phyloP scores from a whole-genome alignment of 768 basidiomycete genomes.

The Podaxis pistillaris region DNA sequence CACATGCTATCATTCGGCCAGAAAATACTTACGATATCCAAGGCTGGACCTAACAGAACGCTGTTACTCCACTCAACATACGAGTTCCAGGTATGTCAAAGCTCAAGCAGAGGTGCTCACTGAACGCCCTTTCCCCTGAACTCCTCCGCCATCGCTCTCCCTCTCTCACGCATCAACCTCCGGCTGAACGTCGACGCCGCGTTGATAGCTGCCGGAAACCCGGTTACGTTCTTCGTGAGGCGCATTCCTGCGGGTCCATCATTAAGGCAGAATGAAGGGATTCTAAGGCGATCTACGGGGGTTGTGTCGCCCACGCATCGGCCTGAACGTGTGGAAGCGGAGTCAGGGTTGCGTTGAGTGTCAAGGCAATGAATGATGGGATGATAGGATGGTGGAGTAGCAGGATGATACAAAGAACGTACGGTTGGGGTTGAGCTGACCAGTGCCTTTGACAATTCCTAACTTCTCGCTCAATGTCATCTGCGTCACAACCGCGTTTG shows the following conservation, averaged over 20 bases:
- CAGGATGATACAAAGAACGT: conserved; percentile 11
- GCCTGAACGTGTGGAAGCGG: conserved; percentile 24
- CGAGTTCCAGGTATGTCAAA: too few species aligned
- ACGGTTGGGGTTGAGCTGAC: conserved; percentile 39
- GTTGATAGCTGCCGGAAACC: conserved; percentile 60
- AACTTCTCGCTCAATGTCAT: conserved; percentile 48
- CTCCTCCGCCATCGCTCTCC: conserved; percentile 63
- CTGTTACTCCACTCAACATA: conserved; percentile 21
- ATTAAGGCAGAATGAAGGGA: conserved; percentile 46
- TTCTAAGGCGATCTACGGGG: conserved; percentile 37
- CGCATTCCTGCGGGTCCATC: conserved; percentile 50
- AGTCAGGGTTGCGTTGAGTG: too few species aligned
- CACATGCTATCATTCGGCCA: not conserved
- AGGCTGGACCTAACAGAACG: conserved; percentile 49
- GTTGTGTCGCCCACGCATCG: conserved; percentile 48
- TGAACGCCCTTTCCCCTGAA: conserved; percentile 66
- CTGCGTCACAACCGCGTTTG: conserved; percentile 31
- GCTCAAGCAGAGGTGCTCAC: conserved; percentile 23
- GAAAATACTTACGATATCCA: conserved; percentile 47
- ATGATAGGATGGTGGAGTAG: not conserved
- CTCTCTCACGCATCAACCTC: conserved; percentile 61
- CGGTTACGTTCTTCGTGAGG: conserved; percentile 42
- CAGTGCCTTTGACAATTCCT: conserved; percentile 44
- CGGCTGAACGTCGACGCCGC: conserved; percentile 52
- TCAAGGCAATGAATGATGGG: too few species aligned